Percentiles rank a stretch among this genome's conserved stretches.
Conservation (phyloP, 768 basidiomycete species). For the Mycena belliarum region DNA sequence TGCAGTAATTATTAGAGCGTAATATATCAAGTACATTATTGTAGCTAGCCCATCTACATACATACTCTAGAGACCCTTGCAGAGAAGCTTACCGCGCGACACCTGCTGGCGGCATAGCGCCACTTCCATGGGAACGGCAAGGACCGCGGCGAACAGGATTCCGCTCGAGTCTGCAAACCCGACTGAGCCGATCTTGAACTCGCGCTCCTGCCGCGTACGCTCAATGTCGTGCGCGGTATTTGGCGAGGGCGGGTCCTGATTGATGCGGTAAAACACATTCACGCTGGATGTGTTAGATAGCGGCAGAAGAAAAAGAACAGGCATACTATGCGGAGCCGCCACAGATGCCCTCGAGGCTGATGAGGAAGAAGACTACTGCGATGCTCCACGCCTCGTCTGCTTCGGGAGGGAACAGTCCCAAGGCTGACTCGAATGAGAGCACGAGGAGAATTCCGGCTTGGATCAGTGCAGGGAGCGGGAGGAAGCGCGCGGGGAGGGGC, state of each 20-base stretch:
- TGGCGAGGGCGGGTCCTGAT: constrained; percentile 63
- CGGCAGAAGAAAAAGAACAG: not conserved
- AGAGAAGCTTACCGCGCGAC: constrained; percentile 67
- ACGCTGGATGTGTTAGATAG: constrained; percentile 50
- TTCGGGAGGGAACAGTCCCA: constrained; percentile 59
- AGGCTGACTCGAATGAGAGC: constrained; percentile 65
- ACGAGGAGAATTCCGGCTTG: constrained; percentile 68
- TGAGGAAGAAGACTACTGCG: constrained; percentile 67
- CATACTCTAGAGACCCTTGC: constrained; percentile 42
- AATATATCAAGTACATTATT: constrained; percentile 4
- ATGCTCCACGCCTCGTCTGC: constrained; percentile 47
- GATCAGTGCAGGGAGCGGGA: constrained; percentile 74
- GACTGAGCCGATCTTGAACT: constrained; percentile 89
- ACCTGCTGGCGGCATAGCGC: constrained; percentile 76
- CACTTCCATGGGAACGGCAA: constrained; percentile 76
- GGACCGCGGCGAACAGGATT: constrained; percentile 61
- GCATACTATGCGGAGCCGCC: constrained; percentile 90
- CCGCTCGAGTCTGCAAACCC: constrained; percentile 84
- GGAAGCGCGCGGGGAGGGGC: constrained; percentile 65
- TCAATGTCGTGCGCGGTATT: constrained; percentile 51
- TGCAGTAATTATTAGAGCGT: constrained; percentile 11
- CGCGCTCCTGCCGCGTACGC: constrained; percentile 71
- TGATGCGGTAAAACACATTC: constrained; percentile 83
- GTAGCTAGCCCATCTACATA: not conserved
- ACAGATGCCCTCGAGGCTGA: constrained; percentile 88